Percentiles rank a stretch among this genome's conserved stretches.
These are phyloP conservation scores for Fusarium irregulare DNA, from an alignment of 2,329 filamentous ascomycete species.

Conservation along the genomic window DNA sequence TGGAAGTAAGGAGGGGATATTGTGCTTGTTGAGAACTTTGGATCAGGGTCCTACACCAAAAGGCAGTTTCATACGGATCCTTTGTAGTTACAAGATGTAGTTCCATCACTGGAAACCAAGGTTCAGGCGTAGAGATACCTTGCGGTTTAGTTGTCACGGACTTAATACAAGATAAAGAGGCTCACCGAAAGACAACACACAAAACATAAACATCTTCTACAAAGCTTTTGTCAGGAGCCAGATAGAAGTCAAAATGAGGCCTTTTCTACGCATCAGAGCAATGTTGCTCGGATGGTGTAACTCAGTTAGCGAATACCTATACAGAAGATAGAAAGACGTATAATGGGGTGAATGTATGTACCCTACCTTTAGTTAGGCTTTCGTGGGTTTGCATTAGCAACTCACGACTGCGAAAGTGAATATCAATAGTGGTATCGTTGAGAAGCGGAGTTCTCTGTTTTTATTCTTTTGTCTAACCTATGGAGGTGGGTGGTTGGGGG, in stretches of 20 bases:
- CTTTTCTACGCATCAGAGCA: neutral
- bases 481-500: neutral
- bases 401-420: neutral
- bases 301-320: neutral
- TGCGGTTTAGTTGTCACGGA: neutral
- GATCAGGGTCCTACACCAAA: neutral
- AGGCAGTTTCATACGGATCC: neutral
- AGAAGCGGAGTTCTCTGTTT: neutral
- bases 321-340: neutral
- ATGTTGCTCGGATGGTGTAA: neutral
- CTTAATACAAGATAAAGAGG: neutral
- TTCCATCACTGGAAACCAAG: neutral
- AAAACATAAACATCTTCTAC: neutral
- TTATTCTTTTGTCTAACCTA: neutral
- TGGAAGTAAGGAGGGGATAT: neutral
- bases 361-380: neutral
- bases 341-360: neutral
- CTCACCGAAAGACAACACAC: neutral
- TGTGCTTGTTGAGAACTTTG: neutral
- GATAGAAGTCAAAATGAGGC: neutral
- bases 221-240: neutral
- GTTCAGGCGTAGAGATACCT: neutral
- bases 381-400: neutral
- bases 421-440: neutral
- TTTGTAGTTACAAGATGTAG: neutral